A percentile compares a stretch with the other conserved stretches of the same genome.
Evolutionary conservation across 2,329 filamentous ascomycete species (phyloP).

Genomic region (Penicillium janthinellum): DNA sequence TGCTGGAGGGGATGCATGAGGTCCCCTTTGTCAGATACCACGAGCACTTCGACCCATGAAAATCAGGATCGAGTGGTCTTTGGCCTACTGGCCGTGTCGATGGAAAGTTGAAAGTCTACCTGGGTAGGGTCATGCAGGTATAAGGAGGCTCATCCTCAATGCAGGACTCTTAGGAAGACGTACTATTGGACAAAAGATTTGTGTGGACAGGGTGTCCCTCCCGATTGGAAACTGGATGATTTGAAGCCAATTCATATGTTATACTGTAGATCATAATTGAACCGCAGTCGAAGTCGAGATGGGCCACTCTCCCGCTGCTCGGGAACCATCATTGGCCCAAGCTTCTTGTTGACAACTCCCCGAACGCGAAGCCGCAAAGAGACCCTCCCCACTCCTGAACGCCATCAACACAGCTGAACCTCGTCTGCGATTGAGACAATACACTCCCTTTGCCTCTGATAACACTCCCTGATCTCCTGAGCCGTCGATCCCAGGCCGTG

Average conservation of each 20-base stretch:
- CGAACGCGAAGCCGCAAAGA: constrained; percentile 28
- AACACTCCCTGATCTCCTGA: constrained; percentile 13
- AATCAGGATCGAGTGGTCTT: too few relatives aligned
- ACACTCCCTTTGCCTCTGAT: constrained; percentile 15
- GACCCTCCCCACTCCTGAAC: constrained; percentile 20
- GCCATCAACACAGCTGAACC: constrained; percentile 12
- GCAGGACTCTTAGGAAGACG: too few relatives aligned
- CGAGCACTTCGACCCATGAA: not conserved
- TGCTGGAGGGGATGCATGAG: not conserved
- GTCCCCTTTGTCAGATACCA: not conserved
- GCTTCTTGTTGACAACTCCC: constrained; percentile 41
- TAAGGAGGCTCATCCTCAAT: too few relatives aligned
- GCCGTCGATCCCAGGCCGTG: constrained; percentile 30
- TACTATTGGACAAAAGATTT: too few relatives aligned
- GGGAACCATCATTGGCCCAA: constrained; percentile 36
- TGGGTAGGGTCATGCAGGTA: too few relatives aligned
- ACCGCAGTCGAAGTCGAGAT: not conserved
- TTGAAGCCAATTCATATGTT: not conserved
- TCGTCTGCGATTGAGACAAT: constrained; percentile 14
- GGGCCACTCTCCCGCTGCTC: not conserved
- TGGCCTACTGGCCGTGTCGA: too few relatives aligned
- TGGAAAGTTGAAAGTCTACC: too few relatives aligned
- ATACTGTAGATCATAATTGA: not conserved
- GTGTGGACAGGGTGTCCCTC: too few relatives aligned
- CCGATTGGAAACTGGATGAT: too few relatives aligned